Base-by-base conservation (phyloP, 2,329 filamentous ascomycete genomes). In the Aspergillus clavatus region DNA sequence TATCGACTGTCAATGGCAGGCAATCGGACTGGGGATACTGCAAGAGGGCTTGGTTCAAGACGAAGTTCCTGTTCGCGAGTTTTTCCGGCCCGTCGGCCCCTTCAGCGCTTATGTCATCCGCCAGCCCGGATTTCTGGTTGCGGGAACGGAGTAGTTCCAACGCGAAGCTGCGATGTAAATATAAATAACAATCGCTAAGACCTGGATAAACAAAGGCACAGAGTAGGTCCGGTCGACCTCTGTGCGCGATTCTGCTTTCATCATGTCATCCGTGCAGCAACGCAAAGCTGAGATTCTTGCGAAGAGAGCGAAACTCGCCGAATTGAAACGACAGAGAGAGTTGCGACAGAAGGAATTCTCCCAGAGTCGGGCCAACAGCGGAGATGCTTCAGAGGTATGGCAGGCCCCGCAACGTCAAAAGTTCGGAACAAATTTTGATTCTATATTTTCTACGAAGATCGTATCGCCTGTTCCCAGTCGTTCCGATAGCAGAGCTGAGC, bases 261-360 rank as follows among this genome's bases (percentile, higher is more conserved):
- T 43, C 46, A 67, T 65, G 60, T 60, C 62, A 38, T 58, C 58
- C 22, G 65, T 67, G 72, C 84, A 82, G 67, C 75, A 90, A 77
- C 86, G 90, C 60, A 86, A 89, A 75, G 89, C 95, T 76, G 93
- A 98, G 76, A 95, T 98, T 58, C 76, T 93, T 59, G 90, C 89
- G 57, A 98, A 98, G 75, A 91, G 88, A 76, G 91, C 90, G 52
- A 96, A 93, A 77, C 88, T 98, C 60, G 90, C 88, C 40, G 93
- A 97, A 78, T 80, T 98, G 55, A 96, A 95, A 74, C 82, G 87
- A 51, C 89, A 96, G 72, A 82, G 93, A 59, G 89, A 94, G 67
- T 74, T 91, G 58, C 81, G 90, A 48, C 81, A 87, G 53, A 87
- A 80, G 64, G 87, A 94, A 65, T 82, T 87, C 58, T 81, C 77